Base-by-base conservation (phyloP, 139 green algal species). In the Zygnema circumcarinatum region DNA sequence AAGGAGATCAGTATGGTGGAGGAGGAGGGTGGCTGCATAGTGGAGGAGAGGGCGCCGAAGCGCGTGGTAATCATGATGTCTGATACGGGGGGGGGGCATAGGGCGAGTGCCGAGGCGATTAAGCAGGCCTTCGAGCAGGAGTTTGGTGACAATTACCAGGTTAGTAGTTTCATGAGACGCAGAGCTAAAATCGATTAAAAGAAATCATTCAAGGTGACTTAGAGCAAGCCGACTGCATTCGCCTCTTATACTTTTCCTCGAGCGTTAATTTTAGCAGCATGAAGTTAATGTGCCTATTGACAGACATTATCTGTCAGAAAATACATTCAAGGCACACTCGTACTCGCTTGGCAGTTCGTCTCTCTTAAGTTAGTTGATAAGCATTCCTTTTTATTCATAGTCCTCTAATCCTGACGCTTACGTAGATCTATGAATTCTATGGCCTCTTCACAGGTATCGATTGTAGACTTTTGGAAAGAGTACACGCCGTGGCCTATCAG, bases 81-180 rank as follows among this genome's bases (percentile, higher is more conserved):
- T 62, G 97, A 99, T 92, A 99, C 97, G 0, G 96, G 96, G 2
- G 97, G 97, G 3, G 97, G 97, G 11, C 97, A 99, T 92, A 93
- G 95, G 47, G 97, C 97, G 1, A 96, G 92, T 74, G 97, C 97
- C 1, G 93, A 99, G 83, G 97, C 97, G 2, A 88, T 99, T 38
- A 93, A 95, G 84, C 91, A 92, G 2, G 96, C 93, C 0, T 98
- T 98, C 88, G 73, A 97, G 85, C 81, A 96, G 90, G 88, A 95
- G 73, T 98, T 96, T 88, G 95, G 96, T 0, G 85, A 95, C 38
- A 92, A 95, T 54, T 98, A 95, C n/a, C 29, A 89, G 68, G 87
- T 88, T 7, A 33, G 83, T 40, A 31, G 20, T 79, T 36, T 21
- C 72, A n/a, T n/a, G n/a, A n/a, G n/a, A n/a, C n/a, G n/a, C 56